Conservation (phyloP, 768 basidiomycete genomes). For the Ramaria rubella region DNA sequence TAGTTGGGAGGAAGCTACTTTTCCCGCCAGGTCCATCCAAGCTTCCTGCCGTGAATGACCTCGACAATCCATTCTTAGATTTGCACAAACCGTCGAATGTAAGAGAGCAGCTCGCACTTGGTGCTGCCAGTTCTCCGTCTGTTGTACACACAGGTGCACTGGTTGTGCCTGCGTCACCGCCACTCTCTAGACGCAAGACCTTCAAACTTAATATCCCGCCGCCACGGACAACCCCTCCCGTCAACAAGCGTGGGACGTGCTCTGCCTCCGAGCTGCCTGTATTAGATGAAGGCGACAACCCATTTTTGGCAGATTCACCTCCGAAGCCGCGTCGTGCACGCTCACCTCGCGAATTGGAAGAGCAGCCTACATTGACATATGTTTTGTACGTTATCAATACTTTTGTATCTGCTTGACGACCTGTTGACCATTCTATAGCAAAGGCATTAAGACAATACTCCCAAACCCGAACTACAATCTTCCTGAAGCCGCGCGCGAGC, state of each 20-base stretch:
- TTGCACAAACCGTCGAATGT: neutral
- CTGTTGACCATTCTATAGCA: conserved; percentile 36
- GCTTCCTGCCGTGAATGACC: neutral
- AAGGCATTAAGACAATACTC: conserved; percentile 56
- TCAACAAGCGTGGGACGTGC: conserved; percentile 1
- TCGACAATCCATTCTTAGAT: neutral
- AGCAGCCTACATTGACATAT: conserved; percentile 59
- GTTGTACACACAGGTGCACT: neutral
- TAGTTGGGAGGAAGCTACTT: conserved; percentile 11
- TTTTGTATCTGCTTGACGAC: conserved; percentile 2
- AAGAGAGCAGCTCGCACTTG: neutral
- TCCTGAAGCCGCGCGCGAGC: conserved; percentile 38
- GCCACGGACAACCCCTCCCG: neutral
- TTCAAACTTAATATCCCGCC: neutral
- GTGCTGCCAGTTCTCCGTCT: neutral
- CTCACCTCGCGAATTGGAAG: conserved; percentile 38
- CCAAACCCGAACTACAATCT: conserved; percentile 58
- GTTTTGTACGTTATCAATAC: conserved; percentile 53
- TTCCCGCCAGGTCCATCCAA: neutral
- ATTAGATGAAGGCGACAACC: conserved; percentile 27
- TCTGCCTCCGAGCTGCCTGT: conserved; percentile 7
- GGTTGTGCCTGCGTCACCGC: neutral
- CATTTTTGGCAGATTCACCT: conserved; percentile 49
- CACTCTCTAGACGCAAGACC: neutral
- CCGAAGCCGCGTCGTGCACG: conserved; percentile 24